Evolutionary conservation across 768 basidiomycete species (phyloP), one percentile per base, ranked within the genome.

Genomic region (Phaeotremella skinneri): DNA sequence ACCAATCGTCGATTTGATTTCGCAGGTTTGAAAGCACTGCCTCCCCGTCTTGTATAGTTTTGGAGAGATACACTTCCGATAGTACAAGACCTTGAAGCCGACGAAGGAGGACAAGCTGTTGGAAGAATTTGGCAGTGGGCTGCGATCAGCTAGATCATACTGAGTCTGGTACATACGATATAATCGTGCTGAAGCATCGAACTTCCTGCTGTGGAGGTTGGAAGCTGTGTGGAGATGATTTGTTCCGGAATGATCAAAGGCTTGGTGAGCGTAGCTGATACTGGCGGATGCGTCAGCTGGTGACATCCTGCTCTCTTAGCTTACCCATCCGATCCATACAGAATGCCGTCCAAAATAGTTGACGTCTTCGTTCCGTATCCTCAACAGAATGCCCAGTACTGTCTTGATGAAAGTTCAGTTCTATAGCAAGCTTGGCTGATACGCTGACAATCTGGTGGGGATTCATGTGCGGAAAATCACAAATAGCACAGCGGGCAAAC

Each of bases 1-100:
- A 45, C 53, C 53, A 55, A n/a, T 41, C 34, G 23, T 55, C 53
- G 14, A 55, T 41, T 14, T 42, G 53, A 27, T 55, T 55, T 21
- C 53, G 53, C 17, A 55, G n/a, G 14, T 27, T 16, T 20, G 27
- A 14, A 11, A 55, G 21, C 16, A 27, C 39, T 20, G 17, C 39
- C 13, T 55, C 53, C n/a, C 37, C 16, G 31, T 55, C 41, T 13
- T 21, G 13, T 16, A 16, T 27, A 5, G 16, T 16, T 7, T 17
- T 17, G 17, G 34, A 16, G 14, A 55, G 26, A 23, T 55, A 41
- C 11, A 55, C 53, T 26, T 55, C 41, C 7, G 16, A 23, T 25
- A 55, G 20, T 16, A 55, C 41, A 41, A 55, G 27, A 14, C 53
- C 53, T 14, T 55, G 34, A 32, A 55, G 25, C 14, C 53, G 34